phyloP scores from a whole-genome alignment of 2,329 filamentous ascomycete species.

The Calonectria hongkongensis region DNA sequence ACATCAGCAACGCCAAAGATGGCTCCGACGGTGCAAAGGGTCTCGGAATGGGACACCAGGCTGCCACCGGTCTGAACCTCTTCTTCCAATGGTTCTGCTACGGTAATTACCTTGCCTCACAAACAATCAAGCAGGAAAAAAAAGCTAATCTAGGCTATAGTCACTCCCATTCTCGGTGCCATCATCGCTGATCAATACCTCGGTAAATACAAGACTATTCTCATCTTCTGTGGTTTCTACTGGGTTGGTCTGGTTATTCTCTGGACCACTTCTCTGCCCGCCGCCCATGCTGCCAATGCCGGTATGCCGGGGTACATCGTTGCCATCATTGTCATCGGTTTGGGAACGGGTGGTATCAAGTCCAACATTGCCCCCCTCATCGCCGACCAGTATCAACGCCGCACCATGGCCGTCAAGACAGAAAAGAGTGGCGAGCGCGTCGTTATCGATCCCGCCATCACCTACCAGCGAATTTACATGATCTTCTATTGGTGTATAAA shows the following conservation, averaged over 20 bases:
- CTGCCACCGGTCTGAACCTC: slow-evolving; percentile 72
- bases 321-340: slow-evolving; percentile 77
- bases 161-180: slow-evolving; percentile 69
- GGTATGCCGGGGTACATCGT: slow-evolving; percentile 71
- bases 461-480: slow-evolving; percentile 82
- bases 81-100: slow-evolving; percentile 74
- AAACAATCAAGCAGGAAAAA: not conserved
- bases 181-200: slow-evolving; percentile 75
- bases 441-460: slow-evolving; percentile 80
- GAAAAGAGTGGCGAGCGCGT: slow-evolving; percentile 73
- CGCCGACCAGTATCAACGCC: slow-evolving; percentile 79
- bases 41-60: slow-evolving; percentile 72
- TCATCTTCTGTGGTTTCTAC: slow-evolving; percentile 75
- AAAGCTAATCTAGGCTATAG: slow-evolving; percentile 38
- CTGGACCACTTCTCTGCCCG: slow-evolving; percentile 68
- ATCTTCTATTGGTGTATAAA: slow-evolving; percentile 86
- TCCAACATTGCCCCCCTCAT: slow-evolving; percentile 76
- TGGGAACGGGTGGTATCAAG: slow-evolving; percentile 83
- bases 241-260: slow-evolving; percentile 73
- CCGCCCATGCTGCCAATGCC: slow-evolving; percentile 60
- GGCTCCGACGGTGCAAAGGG: slow-evolving; percentile 67
- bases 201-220: slow-evolving; percentile 78
- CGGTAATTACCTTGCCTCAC: slow-evolving; percentile 46
- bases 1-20: slow-evolving; percentile 63
- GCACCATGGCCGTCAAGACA: slow-evolving; percentile 68